phyloP scores from a whole-genome alignment of 2,329 filamentous ascomycete genomes.

The Neofusicoccum sp. region DNA sequence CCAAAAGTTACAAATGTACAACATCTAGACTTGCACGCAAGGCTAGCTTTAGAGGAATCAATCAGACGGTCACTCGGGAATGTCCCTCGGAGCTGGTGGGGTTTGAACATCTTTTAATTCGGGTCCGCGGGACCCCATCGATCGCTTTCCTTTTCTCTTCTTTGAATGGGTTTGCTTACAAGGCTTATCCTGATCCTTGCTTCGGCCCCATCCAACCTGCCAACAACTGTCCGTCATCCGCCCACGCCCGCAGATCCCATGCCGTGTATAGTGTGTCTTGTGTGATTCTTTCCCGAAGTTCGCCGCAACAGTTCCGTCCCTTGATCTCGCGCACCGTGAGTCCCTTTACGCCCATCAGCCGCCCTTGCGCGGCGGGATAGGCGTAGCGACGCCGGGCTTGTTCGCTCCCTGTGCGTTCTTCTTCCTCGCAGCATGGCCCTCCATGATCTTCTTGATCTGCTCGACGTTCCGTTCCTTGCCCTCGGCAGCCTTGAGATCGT shows the following conservation, averaged over 20 bases:
- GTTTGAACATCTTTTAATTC: constrained; percentile 4
- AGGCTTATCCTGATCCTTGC: background rate
- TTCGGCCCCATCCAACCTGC: background rate
- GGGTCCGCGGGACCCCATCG: background rate
- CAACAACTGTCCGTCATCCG: background rate
- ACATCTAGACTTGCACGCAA: background rate
- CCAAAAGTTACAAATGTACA: background rate
- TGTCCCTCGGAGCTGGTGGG: background rate
- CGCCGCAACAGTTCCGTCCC: background rate
- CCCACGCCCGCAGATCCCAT: background rate
- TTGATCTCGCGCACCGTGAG: background rate
- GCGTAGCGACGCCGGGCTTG: constrained; percentile 21
- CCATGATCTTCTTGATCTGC: constrained; percentile 47
- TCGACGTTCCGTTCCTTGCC: constrained; percentile 43
- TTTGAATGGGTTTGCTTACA: constrained; percentile 3
- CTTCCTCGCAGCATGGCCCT: constrained; percentile 46
- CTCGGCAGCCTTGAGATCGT: constrained; percentile 50
- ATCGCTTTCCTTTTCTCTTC: background rate
- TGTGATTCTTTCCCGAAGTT: background rate
- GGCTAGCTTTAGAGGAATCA: background rate
- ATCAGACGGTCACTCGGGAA: background rate
- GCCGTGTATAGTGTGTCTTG: background rate
- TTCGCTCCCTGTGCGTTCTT: constrained; percentile 23
- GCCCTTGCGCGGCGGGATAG: constrained; percentile 24
- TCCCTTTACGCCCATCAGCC: constrained; percentile 19